Evolutionary conservation across 2,329 filamentous ascomycete species (phyloP), one percentile per base, ranked within the genome.

Genomic region (Cordyceps farinosa): DNA sequence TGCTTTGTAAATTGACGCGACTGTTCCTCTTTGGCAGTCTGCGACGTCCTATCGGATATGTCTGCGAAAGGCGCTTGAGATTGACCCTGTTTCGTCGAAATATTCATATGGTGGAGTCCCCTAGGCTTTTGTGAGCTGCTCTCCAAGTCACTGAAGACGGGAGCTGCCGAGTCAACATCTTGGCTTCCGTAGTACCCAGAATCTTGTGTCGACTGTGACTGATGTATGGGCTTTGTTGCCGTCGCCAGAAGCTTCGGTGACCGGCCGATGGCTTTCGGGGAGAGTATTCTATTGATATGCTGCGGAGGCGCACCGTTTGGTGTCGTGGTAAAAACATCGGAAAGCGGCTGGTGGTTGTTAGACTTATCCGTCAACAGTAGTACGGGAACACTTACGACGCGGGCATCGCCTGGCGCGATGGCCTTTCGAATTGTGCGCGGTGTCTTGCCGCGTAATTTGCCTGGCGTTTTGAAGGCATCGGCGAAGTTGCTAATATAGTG

Each of bases 391-490:
- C 86, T 76, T 80, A 91, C 89, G 66, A 87, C 84, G 70, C 90
- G 84, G 38, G 80, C 75, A 72, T 89, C 87, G 32, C 77, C 74
- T 10, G 79, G 77, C 40, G 50, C 27, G 69, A 83, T 82, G 55
- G 76, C 77, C 73, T 89, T 92, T 62, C 87, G 84, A 40, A 79
- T 80, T 22, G 90, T 92, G 65, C 89, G 84, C 48, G 91, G 90
- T 34, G 90, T 94, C 78, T 92, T 93, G 62, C 89, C 90, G 67
- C 90, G 87, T 73, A 95, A 77, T 73, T 92, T 94, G 63, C 90
- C 90, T 3, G 91, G 91, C 44, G 91, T 95, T 74, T 98, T 99
- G 80, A 98, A 97, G n/a, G 96, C 88, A 70, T 98, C 94, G 66
- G 91, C 86, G 65, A 98, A 88, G 74, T 94, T 94, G 66, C 95